These are phyloP conservation scores for Lecanosticta acicola DNA, from an alignment of 2,329 filamentous ascomycete species.

Conservation along the genomic window DNA sequence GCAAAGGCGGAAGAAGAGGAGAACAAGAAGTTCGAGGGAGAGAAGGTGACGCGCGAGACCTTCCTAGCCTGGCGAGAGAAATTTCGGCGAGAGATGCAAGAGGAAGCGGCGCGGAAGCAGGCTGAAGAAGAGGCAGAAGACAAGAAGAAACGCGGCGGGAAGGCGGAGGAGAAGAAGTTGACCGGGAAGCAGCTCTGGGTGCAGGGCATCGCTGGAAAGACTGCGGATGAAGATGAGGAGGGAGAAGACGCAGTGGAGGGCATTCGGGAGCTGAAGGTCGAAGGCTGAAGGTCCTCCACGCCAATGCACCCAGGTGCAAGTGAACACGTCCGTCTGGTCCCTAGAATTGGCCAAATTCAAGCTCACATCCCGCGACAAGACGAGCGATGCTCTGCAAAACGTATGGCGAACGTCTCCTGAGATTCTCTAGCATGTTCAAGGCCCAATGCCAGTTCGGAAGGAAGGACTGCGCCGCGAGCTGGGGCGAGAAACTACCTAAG, in stretches of 20 bases:
- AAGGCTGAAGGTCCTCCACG: slow-evolving; percentile 20
- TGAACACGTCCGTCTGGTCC: too few species aligned
- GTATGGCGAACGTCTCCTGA: too few species aligned
- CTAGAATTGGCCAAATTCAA: too few species aligned
- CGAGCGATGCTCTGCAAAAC: too few species aligned
- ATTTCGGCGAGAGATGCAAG: slow-evolving; percentile 77
- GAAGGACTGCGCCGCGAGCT: too few species aligned
- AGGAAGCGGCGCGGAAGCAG: slow-evolving; percentile 51
- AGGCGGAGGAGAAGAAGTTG: slow-evolving; percentile 77
- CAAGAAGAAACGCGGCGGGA: slow-evolving; percentile 42
- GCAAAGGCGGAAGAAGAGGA: slow-evolving; percentile 76
- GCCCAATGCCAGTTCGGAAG: too few species aligned
- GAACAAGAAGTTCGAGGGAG: slow-evolving; percentile 94
- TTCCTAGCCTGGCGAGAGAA: slow-evolving; percentile 76
- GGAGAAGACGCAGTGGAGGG: slow-evolving; percentile 56
- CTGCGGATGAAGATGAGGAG: slow-evolving; percentile 62
- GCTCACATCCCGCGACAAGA: too few species aligned
- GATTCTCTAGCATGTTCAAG: too few species aligned
- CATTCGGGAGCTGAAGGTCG: slow-evolving; percentile 66
- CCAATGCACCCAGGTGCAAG: too few species aligned
- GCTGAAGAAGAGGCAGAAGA: slow-evolving; percentile 69
- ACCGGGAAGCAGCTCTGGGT: slow-evolving; percentile 52
- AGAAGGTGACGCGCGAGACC: slow-evolving; percentile 76
- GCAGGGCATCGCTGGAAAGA: slow-evolving; percentile 53
- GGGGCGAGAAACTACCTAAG: too few species aligned